Percentiles rank a stretch among this genome's conserved stretches.
phyloP scores from a whole-genome alignment of 139 green algal genomes.

The Chlorella sp. region DNA sequence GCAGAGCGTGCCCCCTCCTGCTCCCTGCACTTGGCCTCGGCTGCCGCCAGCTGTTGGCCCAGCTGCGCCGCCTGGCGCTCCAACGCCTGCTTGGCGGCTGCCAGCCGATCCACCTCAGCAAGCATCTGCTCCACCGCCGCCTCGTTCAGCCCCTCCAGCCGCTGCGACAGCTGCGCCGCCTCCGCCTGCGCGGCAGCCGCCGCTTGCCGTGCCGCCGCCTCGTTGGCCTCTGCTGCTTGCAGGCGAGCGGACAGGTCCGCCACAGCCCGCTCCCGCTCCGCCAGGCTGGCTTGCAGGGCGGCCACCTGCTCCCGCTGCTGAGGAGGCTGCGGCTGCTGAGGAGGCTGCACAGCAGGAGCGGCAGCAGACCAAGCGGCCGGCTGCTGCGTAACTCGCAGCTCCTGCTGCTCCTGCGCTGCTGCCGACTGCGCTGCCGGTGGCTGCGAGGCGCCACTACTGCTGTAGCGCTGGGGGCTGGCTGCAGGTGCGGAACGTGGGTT shows the following conservation, averaged over 20 bases:
- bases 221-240: neutral
- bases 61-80: conserved; percentile 16
- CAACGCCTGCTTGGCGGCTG: conserved; percentile 10
- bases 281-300: neutral
- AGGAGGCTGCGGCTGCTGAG: neutral
- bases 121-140: conserved; percentile 35
- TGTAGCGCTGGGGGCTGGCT: no score
- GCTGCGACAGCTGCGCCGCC: conserved; percentile 1
- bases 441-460: neutral
- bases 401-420: neutral
- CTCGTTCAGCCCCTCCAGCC: conserved; percentile 20
- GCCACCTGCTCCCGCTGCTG: neutral
- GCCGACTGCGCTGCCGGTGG: neutral
- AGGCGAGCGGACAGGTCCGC: neutral
- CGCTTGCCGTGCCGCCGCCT: neutral
- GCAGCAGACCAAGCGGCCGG: neutral
- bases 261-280: neutral
- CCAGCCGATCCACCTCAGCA: conserved; percentile 22
- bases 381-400: neutral
- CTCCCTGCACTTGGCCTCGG: neutral
- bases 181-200: neutral
- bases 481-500: no score
- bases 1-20: neutral
- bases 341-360: neutral
- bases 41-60: neutral